phyloP scores from a whole-genome alignment of 1,139 yeast species.

The Candida sojae region DNA sequence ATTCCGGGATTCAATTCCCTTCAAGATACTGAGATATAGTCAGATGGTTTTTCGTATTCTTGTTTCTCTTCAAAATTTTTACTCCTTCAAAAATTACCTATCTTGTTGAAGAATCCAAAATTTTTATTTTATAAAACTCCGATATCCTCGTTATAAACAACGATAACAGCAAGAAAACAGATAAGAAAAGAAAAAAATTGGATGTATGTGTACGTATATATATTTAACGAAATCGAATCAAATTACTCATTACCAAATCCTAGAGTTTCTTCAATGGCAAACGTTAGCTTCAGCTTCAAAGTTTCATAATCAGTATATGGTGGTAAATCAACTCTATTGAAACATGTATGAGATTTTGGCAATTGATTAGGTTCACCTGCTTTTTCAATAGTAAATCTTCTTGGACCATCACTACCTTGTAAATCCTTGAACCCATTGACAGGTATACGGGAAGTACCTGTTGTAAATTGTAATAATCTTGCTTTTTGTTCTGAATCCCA shows the following conservation, averaged over 20 bases:
- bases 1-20: too few relatives aligned
- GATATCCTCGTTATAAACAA: too few relatives aligned
- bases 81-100: too few relatives aligned
- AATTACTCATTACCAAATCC: conserved; percentile 91
- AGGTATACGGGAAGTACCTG: conserved; percentile 98
- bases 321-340: conserved; percentile 91
- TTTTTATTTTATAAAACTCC: too few relatives aligned
- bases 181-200: too few relatives aligned
- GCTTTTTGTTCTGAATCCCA: conserved; percentile 99
- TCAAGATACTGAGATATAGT: too few relatives aligned
- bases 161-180: too few relatives aligned
- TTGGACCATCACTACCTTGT: conserved; percentile 98
- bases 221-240: too few relatives aligned
- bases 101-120: too few relatives aligned
- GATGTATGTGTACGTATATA: too few relatives aligned
- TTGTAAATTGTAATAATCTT: conserved; percentile 90
- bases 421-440: conserved; percentile 98
- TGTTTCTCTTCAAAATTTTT: too few relatives aligned
- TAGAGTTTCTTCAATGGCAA: conserved; percentile 92
- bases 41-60: too few relatives aligned
- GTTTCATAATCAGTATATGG: conserved; percentile 76
- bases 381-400: conserved; percentile 96
- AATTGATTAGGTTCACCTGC: conserved; percentile 93
- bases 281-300: conserved; percentile 74
- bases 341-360: conserved; percentile 96